Base-by-base conservation (phyloP, 1,284 basidiomycete genomes). In the Cryptococcus sp. region DNA sequence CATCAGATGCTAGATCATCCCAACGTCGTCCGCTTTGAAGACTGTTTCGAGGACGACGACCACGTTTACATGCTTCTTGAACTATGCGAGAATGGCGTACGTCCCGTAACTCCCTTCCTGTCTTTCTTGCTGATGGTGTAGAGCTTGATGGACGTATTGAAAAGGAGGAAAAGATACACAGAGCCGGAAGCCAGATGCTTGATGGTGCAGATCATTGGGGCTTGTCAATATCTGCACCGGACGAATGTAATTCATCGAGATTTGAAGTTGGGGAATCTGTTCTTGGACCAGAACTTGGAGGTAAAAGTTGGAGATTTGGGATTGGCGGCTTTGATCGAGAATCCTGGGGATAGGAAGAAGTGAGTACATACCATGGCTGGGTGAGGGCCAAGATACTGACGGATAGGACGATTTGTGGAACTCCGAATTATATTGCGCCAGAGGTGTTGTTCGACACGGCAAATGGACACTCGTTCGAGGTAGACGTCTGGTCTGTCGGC, bases 51-150 rank as follows among this genome's bases (percentile, higher is more conserved):
- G 74, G 94, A 97, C 67, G 80, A 84, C 9, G 84, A 89, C 45
- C 93, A 97, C 70, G 93, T 98, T 22, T 98, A 97, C 75, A 95
- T 98, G 84, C 85, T 86, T 9, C 82, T 98, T 43, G 94, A 97
- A 65, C 79, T 97, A 5, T 97, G 94, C 73, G 79, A 84, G 33
- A 86, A 86, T 48, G 94, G 95, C 25, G 78, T 79, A 47, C 54
- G 77, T 22, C 3, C 26, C 12, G 4, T 73, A 26, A 5, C 28
- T 33, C 12, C 19, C 14, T 32, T 45, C 38, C 34, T 12, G 33
- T 19, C 41, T 12, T 31, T 1, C 6, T 19, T 26, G 39, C 39
- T 45, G 41, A 39, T 41, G 16, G 23, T 32, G 16, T 52, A 79
- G 76, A 78, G 75, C 58, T 69, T 82, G 62, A 80, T 97, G 86